A percentile compares a stretch with the other conserved stretches of the same genome.
Evolutionary conservation across 2,329 filamentous ascomycete species (phyloP).

Genomic region (Monosporascus sp.): DNA sequence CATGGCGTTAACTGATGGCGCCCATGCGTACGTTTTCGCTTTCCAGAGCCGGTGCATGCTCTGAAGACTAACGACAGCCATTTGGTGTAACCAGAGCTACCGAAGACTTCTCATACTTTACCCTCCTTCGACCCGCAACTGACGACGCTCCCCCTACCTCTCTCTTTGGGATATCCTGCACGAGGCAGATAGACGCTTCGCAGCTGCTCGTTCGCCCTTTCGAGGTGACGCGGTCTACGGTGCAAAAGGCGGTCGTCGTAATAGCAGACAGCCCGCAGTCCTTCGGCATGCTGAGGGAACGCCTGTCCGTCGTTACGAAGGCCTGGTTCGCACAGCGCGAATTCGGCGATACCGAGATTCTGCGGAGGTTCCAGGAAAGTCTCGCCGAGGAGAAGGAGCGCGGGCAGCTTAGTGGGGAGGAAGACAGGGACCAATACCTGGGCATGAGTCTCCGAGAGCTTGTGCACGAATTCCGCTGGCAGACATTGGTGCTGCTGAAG

Average conservation of each 20-base stretch:
- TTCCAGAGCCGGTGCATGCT: not conserved
- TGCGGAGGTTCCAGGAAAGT: constrained; percentile 87
- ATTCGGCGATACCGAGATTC: constrained; percentile 85
- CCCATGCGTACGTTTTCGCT: constrained; percentile 69
- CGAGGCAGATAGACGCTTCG: constrained; percentile 79
- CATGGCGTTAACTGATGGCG: constrained; percentile 93
- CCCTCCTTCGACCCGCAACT: constrained; percentile 63
- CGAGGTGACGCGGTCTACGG: constrained; percentile 93
- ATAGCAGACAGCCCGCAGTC: constrained; percentile 86
- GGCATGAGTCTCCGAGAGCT: constrained; percentile 85
- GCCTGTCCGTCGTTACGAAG: constrained; percentile 82
- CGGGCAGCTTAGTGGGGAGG: constrained; percentile 55
- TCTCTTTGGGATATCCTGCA: constrained; percentile 94
- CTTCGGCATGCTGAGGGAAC: constrained; percentile 86
- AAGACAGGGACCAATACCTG: constrained; percentile 79
- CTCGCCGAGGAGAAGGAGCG: constrained; percentile 62
- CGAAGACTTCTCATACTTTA: constrained; percentile 99
- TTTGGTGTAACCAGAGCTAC: constrained; percentile 52
- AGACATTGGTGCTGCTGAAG: constrained; percentile 91
- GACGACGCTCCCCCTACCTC: constrained; percentile 60
- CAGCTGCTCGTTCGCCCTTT: constrained; percentile 71
- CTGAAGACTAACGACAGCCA: constrained; percentile 7
- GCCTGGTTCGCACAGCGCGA: constrained; percentile 96
- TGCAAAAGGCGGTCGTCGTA: constrained; percentile 96
- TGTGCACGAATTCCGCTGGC: constrained; percentile 89